Evolutionary conservation across 306 rosid species (phyloP), one percentile per base, ranked within the genome.

Genomic region (Coriaria nepalensis): DNA sequence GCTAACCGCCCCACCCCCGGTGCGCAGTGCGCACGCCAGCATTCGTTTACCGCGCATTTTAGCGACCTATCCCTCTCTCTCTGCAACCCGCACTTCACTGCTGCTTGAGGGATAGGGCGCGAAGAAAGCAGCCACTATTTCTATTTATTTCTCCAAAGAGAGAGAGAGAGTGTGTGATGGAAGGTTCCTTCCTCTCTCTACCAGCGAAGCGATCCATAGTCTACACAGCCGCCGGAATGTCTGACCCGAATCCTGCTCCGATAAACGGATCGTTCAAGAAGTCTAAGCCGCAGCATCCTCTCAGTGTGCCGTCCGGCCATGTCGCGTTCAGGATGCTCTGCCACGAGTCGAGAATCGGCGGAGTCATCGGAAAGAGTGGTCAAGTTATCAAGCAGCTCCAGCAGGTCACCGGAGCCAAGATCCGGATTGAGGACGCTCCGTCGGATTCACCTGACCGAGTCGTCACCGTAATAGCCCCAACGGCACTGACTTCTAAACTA

Each of bases 281-380:
- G 53, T 62, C 76, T 40, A 80, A 75, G 67, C 49, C 46, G 43
- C 77, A 60, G 5, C 78, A 61, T 4, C 80, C 87, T 0, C 71
- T 84, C 32, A 6, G 49, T 35, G 62, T 75, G 0, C 85, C 94
- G 5, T 58, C 78, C 0, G 98, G 87, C 15, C 94, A 92, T 60
- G 70, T 58, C 6, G 65, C 93, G 8, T 85, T 92, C 71, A 93
- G 98, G 40, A 67, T 92, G 59, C 87, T 92, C 63, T 92, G 96
- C 68, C 76, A 92, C 64, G 66, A 86, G 14, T 73, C 98, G 0
- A 77, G 98, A 52, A 75, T 85, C 43, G 98, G 98, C 33, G 98
- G 98, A 11, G 81, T 92, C 2, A 92, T 92, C 38, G 98, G 98
- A 5, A 85, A 80, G 78, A 76, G 87, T 34, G 98, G 98, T 10